Evolutionary conservation across 805 yeast genomes (phyloP), one percentile per base, ranked within the genome.

Genomic region (Blastobotrys chiropterorum): DNA sequence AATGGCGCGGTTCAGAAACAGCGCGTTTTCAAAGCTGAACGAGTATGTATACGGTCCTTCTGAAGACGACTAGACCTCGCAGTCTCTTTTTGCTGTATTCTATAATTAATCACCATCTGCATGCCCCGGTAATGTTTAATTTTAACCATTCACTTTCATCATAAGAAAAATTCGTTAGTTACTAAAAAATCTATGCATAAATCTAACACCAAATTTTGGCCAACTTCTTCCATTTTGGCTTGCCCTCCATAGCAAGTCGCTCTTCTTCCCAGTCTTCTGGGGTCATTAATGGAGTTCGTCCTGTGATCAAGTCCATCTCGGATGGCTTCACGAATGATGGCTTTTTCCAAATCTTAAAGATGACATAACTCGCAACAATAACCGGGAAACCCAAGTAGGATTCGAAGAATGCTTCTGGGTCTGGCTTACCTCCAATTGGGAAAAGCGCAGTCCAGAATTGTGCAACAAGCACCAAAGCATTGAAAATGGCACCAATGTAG

Each of bases 391-490:
- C 82, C 47, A 82, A 66, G 63, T 80, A 82, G 49, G 72, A 68
- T 66, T 73, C 69, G 73, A 82, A 81, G 67, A 82, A 82, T 14
- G 30, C 16, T 11, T 16, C 14, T 13, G 50, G 30, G 15, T 16
- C 17, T 19, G 51, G 51, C 5, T 39, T 15, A 2, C 11, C 65
- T 8, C 75, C 81, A 69, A 81, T 63, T 50, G 95, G 95, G 75
- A 74, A 86, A 40, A 85, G 70, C 5, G 94, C 90, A 53, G 83
- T 75, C 88, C 90, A 88, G 74, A 88, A 86, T 69, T 86, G 90
- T 30, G 90, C 88, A 52, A 79, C 71, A 53, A 89, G 72, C 56
- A 87, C 82, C 51, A 84, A 66, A 30, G 76, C 40, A 65, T 82
- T 82, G 63, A 89, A 68, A 19, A 69, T 53, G 16, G 79, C 62